Evolutionary conservation across 306 rosid species (phyloP).

Genomic region (Calophaca sinica): DNA sequence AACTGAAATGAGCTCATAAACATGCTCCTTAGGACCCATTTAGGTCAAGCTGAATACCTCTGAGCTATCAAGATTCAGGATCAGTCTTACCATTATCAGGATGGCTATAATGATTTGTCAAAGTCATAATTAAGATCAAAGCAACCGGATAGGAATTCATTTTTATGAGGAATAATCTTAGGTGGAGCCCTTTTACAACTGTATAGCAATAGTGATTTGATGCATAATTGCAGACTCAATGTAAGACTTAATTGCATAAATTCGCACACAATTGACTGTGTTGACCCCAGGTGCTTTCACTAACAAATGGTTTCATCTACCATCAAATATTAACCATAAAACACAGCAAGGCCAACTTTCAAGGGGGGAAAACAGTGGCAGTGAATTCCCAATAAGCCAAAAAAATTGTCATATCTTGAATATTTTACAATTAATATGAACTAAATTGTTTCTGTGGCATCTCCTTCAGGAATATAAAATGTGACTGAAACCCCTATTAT

Average conservation of each 20-base stretch:
- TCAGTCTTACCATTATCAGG: no score
- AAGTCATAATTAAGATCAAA: no score
- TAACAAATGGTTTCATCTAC: background rate
- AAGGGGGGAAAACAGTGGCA: background rate
- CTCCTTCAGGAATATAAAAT: background rate
- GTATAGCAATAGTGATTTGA: no score
- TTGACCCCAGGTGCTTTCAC: background rate
- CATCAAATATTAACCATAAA: background rate
- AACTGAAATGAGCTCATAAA: no score
- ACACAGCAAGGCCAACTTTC: background rate
- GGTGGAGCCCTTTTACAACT: no score
- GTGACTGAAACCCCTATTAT: background rate
- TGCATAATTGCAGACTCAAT: background rate
- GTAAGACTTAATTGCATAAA: background rate
- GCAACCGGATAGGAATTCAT: no score
- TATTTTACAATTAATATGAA: background rate
- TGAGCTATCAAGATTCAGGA: no score
- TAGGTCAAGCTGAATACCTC: no score
- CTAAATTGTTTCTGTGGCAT: background rate
- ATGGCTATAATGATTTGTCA: no score
- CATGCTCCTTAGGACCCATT: no score
- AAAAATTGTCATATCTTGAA: background rate
- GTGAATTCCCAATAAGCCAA: background rate
- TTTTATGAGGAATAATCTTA: no score
- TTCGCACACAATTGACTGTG: background rate